phyloP scores from a whole-genome alignment of 2,329 filamentous ascomycete genomes.

The Verticillium klebahnii region DNA sequence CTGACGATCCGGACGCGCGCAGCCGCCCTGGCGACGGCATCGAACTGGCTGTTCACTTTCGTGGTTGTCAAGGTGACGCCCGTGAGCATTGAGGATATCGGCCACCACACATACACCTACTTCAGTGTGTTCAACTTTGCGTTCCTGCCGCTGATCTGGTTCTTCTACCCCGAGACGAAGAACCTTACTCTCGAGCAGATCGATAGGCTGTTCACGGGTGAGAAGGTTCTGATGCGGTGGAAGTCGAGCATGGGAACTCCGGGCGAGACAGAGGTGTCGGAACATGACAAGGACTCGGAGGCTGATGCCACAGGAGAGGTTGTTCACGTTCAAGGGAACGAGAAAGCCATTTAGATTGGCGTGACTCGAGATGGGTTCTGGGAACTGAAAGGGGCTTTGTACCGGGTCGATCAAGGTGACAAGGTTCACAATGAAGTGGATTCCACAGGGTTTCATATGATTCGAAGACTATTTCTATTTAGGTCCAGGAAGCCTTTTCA shows the following conservation, averaged over 20 bases:
- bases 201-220: constrained; percentile 41
- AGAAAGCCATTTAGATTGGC: constrained; percentile 35
- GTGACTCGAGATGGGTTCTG: constrained; percentile 16
- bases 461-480: too few species aligned
- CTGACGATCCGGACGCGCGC: constrained; percentile 32
- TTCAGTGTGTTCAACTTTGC: constrained; percentile 30
- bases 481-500: neutral
- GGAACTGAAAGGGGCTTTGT: neutral
- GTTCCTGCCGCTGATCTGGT: constrained; percentile 39
- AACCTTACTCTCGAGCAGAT: constrained; percentile 45
- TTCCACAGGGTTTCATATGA: neutral
- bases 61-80: constrained; percentile 33
- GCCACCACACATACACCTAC: constrained; percentile 32
- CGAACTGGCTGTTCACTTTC: constrained; percentile 30
- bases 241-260: constrained; percentile 47
- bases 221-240: constrained; percentile 59
- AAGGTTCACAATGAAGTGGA: too few species aligned
- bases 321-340: constrained; percentile 15
- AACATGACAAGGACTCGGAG: constrained; percentile 8
- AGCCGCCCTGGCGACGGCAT: constrained; percentile 30
- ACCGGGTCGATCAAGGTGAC: too few species aligned
- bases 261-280: constrained; percentile 16
- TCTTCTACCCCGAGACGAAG: constrained; percentile 45
- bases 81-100: constrained; percentile 29
- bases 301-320: constrained; percentile 4